Base-by-base conservation (phyloP, 208 protist species). In the Crithidia brevicula region DNA sequence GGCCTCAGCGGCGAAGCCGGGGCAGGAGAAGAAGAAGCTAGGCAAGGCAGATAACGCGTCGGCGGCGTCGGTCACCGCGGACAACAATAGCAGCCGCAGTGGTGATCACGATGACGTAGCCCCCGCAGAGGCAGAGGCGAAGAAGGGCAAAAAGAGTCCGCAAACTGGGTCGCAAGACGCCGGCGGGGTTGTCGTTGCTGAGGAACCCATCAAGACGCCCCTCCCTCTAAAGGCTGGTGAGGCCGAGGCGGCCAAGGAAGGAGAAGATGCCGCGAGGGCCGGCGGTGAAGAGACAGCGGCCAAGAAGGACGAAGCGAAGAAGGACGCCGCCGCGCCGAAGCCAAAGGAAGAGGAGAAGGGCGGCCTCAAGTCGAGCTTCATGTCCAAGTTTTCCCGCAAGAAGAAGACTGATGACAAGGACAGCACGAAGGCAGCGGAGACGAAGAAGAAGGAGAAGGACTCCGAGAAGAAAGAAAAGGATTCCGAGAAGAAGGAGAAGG, bases 181-280 rank as follows among this genome's bases (percentile, higher is more conserved):
- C 8, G 59, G 28, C 1, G 52, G 43, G 25, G 67, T 66, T 1
- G 46, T 60, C 1, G 47, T 59, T 2, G 59, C 40, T 2, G 59
- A 67, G 42, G 59, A 74, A 15, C 67, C 67, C 22, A 42, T 58
- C 30, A 66, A 51, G 20, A 53, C n/a, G 22, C 49, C 60, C 30
- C 25, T n/a, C 31, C 25, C 34, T 23, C 56, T 31, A 11, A 50
- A 64, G 33, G 27, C 11, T 16, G 52, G 3, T 8, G 47, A 36
- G n/a, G 43, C 54, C 11, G 54, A 62, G 31, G 42, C 18, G 27
- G 34, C 49, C 16, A 25, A 53, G 28, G 25, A 46, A 71, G 56
- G 34, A 68, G 53, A 16, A 43, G 43, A 42, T 42, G 23, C n/a
- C 42, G 34, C 53, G 4, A 50, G 59, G 28, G 34, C 38, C 16